A percentile compares a stretch with the other conserved stretches of the same genome.
Evolutionary conservation across 306 rosid species (phyloP).

Genomic region (Rosa rugosa): DNA sequence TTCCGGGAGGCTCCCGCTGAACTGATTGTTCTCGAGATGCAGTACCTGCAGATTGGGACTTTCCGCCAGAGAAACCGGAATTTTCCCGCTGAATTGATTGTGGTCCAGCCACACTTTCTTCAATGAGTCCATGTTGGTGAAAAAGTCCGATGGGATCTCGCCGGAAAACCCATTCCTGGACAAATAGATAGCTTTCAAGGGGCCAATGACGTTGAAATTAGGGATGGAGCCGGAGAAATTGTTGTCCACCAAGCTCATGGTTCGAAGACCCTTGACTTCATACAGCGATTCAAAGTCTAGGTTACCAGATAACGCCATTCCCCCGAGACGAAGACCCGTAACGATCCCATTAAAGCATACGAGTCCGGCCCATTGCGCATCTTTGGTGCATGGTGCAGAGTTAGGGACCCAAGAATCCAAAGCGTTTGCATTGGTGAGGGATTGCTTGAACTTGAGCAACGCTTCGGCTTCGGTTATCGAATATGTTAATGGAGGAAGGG

Average conservation of each 20-base stretch:
- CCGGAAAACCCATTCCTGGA: constrained; percentile 67
- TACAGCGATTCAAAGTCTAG: constrained; percentile 44
- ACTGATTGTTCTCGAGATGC: constrained; percentile 62
- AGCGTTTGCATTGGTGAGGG: constrained; percentile 40
- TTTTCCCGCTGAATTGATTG: constrained; percentile 54
- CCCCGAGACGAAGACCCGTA: constrained; percentile 51
- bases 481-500: constrained; percentile 14
- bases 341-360: constrained; percentile 46
- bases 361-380: constrained; percentile 51
- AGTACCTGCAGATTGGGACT: constrained; percentile 48
- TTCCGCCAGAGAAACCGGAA: constrained; percentile 53
- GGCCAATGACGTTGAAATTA: constrained; percentile 45
- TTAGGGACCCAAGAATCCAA: constrained; percentile 44
- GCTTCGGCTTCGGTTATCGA: constrained; percentile 59
- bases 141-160: constrained; percentile 52
- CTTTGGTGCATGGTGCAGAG: constrained; percentile 41
- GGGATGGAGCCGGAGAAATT: constrained; percentile 69
- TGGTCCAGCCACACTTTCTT: constrained; percentile 62
- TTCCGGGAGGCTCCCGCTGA: constrained; percentile 54
- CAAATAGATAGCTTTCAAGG: constrained; percentile 54
- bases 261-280: constrained; percentile 44
- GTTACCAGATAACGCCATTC: constrained; percentile 45
- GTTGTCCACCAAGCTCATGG: constrained; percentile 54
- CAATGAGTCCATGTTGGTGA: constrained; percentile 52
- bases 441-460: constrained; percentile 46